phyloP scores from a whole-genome alignment of 108 stramenopile species.

The Stephanodiscus minutulus region DNA sequence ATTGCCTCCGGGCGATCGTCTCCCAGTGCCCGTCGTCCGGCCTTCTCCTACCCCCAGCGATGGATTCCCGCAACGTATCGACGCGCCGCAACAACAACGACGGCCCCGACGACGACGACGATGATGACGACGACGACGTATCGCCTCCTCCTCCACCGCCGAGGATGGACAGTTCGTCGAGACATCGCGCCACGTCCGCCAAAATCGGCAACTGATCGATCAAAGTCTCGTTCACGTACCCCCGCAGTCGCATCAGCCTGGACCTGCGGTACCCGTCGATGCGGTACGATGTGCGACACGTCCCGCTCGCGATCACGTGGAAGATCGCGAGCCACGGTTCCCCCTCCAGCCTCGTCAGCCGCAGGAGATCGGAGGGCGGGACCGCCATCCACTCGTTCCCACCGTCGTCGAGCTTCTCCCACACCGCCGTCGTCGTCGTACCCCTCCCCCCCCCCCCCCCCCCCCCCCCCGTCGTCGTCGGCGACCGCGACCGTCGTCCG shows the following conservation, averaged over 20 bases:
- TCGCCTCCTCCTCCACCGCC: too few species aligned
- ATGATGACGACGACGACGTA: constrained; percentile 12
- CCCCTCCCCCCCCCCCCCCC: constrained; percentile 54
- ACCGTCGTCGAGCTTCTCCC: constrained; percentile 73
- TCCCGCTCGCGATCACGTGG: constrained; percentile 60
- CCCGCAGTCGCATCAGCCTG: constrained; percentile 69
- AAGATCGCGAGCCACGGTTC: constrained; percentile 85
- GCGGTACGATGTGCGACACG: constrained; percentile 68
- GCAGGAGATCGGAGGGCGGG: constrained; percentile 56
- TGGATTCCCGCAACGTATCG: constrained; percentile 48
- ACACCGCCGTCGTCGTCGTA: constrained; percentile 60
- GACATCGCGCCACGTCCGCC: constrained; percentile 71
- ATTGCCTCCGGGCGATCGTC: constrained; percentile 34
- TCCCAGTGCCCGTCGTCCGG: constrained; percentile 11
- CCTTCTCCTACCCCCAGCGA: constrained; percentile 27
- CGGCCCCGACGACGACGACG: constrained; percentile 27
- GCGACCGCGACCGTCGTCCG: background rate
- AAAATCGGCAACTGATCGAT: constrained; percentile 86
- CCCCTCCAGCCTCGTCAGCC: constrained; percentile 72
- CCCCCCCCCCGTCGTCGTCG: constrained; percentile 3
- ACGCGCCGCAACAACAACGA: constrained; percentile 56
- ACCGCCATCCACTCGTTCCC: constrained; percentile 64
- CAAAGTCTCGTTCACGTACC: constrained; percentile 67
- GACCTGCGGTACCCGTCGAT: constrained; percentile 78
- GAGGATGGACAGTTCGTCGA: constrained; percentile 81